These are phyloP conservation scores for Pestalotiopsis sp. DNA, from an alignment of 2,329 filamentous ascomycete genomes.

Conservation along the genomic window DNA sequence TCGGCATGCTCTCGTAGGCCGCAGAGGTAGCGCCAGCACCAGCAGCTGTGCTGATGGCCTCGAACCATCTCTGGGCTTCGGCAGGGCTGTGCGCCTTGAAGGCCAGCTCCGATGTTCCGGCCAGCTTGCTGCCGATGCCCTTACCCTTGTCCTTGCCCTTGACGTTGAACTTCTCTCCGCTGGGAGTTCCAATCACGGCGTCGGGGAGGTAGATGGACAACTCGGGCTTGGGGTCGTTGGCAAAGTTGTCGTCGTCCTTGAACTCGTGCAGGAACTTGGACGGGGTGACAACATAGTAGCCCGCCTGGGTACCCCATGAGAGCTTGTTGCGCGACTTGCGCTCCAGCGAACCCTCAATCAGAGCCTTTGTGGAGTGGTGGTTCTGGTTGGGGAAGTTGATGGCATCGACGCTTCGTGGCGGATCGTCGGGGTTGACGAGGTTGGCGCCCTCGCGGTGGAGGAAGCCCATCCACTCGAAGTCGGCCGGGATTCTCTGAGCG, in stretches of 20 bases:
- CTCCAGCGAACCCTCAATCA: constrained; percentile 87
- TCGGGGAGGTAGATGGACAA: constrained; percentile 91
- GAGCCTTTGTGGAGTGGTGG: constrained; percentile 74
- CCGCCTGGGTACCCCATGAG: constrained; percentile 71
- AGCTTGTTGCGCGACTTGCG: constrained; percentile 88
- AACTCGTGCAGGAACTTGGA: constrained; percentile 93
- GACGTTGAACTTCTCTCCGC: constrained; percentile 84
- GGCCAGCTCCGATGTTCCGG: constrained; percentile 74
- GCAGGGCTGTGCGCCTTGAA: constrained; percentile 85
- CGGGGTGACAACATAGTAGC: constrained; percentile 89
- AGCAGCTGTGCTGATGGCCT: constrained; percentile 64
- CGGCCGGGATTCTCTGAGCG: constrained; percentile 73
- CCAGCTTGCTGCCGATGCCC: constrained; percentile 77
- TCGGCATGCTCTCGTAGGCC: constrained; percentile 33
- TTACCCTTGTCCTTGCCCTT: constrained; percentile 92
- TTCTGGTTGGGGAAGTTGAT: constrained; percentile 88
- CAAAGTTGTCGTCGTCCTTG: constrained; percentile 79
- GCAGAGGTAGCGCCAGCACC: constrained; percentile 53
- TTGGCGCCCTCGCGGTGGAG: constrained; percentile 66
- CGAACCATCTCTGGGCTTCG: constrained; percentile 85
- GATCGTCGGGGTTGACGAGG: constrained; percentile 75
- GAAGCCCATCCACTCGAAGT: constrained; percentile 94
- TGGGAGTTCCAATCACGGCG: constrained; percentile 70
- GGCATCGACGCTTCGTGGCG: constrained; percentile 70
- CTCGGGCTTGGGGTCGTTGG: constrained; percentile 77